Evolutionary conservation across 1,284 basidiomycete species (phyloP), one percentile per base, ranked within the genome.

Genomic region (Trametes hirsuta): DNA sequence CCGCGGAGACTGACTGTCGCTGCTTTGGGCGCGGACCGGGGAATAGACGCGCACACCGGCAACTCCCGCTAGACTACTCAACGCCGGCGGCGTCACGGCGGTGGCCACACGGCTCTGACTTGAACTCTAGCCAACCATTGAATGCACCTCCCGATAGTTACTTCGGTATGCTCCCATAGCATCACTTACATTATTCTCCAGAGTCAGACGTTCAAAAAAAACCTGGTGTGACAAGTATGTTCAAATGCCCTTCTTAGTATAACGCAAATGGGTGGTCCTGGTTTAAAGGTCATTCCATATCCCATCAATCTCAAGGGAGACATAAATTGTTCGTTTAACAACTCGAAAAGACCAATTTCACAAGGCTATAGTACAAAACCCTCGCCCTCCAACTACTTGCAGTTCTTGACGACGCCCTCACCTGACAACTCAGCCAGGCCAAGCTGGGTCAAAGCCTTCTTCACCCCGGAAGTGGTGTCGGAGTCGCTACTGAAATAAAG

Each of bases 341-440:
- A 40, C 39, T 40, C 11, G 6, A 40, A 12, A 18, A 18, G 18
- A 18, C 18, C 18, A 18, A 18, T 18, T 18, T 18, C 18, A 18
- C 18, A 18, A 18, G 18, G 18, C 18, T 18, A 18, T 18, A 18
- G 18, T 18, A 18, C 18, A 18, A 18, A 18, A 18, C 18, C 18
- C 18, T 18, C n/a, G 39, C 5, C 42, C 42, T 6, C n/a, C 42
- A 35, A 14, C 25, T 37, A 65, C 56, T 64, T 64, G 64, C 70
- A 71, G 64, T 71, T 68, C n/a, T 62, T 22, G 14, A 71, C 66
- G 14, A 71, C 70, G 25, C 68, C 68, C 37, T 67, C 35, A 15
- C 70, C 70, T 4, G 68, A 66, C 10, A 25, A 22, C 15, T 25
- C 42, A 2, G 70, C 54, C 10, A 53, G 53, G 40, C 12, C 51